Percentiles rank a stretch among this genome's conserved stretches.
phyloP scores from a whole-genome alignment of 208 protist species.

The Trichomonas vaginalis region DNA sequence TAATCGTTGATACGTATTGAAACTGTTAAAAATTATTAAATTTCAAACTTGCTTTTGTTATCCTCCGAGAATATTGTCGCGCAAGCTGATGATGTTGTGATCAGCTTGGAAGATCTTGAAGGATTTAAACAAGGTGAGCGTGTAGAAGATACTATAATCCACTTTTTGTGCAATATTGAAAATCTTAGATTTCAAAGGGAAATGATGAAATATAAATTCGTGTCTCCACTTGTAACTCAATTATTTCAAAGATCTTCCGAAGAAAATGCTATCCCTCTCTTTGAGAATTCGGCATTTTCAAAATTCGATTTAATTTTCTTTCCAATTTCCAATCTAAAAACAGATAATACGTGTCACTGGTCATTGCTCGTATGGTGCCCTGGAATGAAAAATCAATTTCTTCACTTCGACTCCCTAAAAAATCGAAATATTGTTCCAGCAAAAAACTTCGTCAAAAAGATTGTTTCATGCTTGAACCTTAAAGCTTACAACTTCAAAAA shows the following conservation, averaged over 20 bases:
- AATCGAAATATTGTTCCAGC: background rate
- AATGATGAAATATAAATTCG: background rate
- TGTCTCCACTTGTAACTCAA: background rate
- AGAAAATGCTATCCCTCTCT: background rate
- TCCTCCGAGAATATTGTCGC: background rate
- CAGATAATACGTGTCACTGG: background rate
- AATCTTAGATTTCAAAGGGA: background rate
- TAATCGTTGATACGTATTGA: background rate
- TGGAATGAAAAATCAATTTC: background rate
- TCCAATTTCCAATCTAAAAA: background rate
- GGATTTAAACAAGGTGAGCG: background rate
- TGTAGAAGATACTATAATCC: background rate
- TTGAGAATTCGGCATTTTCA: background rate
- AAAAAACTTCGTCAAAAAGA: background rate
- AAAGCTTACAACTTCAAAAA: background rate
- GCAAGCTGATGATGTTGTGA: background rate
- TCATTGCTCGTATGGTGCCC: background rate
- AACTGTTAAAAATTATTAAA: background rate
- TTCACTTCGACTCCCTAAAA: background rate
- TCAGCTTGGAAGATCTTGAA: background rate
- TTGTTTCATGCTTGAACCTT: background rate
- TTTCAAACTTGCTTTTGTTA: background rate
- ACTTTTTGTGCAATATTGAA: background rate
- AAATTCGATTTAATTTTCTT: background rate
- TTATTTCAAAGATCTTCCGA: background rate